Base-by-base conservation (phyloP, 2,329 filamentous ascomycete species). In the Corniculantispora saksenae region DNA sequence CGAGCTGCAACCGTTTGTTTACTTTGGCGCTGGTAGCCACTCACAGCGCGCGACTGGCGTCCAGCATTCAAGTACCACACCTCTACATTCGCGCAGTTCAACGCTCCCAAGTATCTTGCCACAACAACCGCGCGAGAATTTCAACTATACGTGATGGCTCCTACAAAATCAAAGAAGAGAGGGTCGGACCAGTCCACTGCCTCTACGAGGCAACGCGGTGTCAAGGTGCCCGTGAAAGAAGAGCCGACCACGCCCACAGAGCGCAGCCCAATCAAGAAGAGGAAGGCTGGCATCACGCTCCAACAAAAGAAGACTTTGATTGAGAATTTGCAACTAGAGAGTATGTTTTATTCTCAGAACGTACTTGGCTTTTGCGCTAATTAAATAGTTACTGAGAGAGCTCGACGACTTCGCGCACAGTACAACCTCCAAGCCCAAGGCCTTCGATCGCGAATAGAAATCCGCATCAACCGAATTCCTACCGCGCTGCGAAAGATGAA, bases 381-480 rank as follows among this genome's bases (percentile, higher is more conserved):
- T 56, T 32, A 57, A 61, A 40, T 70, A 97, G 93, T 97, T 70
- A 93, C 92, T 21, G 91, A 96, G 79, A 88, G 94, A 75, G 92
- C 92, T 67, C 88, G 94, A 71, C 93, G 94, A 77, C 83, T 98
- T 67, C 88, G 94, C 72, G 91, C 94, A 8, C 93, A 97, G 76
- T 97, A 96, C 80, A 90, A 91, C 66, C 85, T 96, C 12, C 94
- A 97, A 77, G 91, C 93, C 25, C 91, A 94, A 76, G 91, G 91
- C 68, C 84, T 98, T 47, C 87, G 91, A 67, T 89, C 93, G 66
- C 90, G 94, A 67, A 90, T 99, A 61, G 94, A 97, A 77, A 91
- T 97, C 80, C 91, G 95, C 78, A 86, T 98, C 76, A 97, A 97
- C 75, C 89, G 95, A 62, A 95, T 98, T 61, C 95, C 95, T 9